Percentiles rank a stretch among this genome's conserved stretches.
Conservation (phyloP, 202 grass and related monocot genomes). For the Setaria viridis region DNA sequence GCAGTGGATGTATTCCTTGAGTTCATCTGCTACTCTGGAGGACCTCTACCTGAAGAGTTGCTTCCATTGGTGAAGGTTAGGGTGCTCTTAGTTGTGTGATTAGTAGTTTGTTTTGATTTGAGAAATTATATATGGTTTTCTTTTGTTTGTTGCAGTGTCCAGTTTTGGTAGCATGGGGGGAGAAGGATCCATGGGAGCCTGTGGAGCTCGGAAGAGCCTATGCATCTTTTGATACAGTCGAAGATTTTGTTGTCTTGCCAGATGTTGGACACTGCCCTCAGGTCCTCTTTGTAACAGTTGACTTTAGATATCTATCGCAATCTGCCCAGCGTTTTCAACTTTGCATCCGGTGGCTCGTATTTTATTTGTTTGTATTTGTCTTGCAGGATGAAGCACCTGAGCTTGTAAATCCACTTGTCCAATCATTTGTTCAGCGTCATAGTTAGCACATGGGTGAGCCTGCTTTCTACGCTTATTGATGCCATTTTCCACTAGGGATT, state of each 20-base stretch:
- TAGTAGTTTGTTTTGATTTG: not conserved
- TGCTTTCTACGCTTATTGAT: conserved; percentile 1
- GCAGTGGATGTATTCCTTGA: conserved; percentile 96
- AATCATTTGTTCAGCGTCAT: conserved; percentile 79
- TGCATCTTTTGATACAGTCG: conserved; percentile 69
- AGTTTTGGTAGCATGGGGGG: conserved; percentile 89
- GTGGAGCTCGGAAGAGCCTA: conserved; percentile 90
- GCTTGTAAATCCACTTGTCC: conserved; percentile 89
- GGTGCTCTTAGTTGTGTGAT: not conserved
- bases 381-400: conserved; percentile 91
- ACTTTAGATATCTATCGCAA: conserved; percentile 4
- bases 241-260: conserved; percentile 91
- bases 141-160: conserved; percentile 67
- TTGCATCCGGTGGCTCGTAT: conserved; percentile 2
- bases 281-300: conserved; percentile 51
- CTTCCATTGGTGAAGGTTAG: conserved; percentile 80
- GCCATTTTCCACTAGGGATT: not conserved
- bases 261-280: conserved; percentile 98
- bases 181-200: conserved; percentile 96
- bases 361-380: conserved; percentile 31
- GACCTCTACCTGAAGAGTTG: conserved; percentile 93
- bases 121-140: not conserved
- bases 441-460: conserved; percentile 49
- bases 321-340: not conserved
- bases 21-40: conserved; percentile 97